Conservation (phyloP, 1,284 basidiomycete genomes). For the Rhodotorula sp. region DNA sequence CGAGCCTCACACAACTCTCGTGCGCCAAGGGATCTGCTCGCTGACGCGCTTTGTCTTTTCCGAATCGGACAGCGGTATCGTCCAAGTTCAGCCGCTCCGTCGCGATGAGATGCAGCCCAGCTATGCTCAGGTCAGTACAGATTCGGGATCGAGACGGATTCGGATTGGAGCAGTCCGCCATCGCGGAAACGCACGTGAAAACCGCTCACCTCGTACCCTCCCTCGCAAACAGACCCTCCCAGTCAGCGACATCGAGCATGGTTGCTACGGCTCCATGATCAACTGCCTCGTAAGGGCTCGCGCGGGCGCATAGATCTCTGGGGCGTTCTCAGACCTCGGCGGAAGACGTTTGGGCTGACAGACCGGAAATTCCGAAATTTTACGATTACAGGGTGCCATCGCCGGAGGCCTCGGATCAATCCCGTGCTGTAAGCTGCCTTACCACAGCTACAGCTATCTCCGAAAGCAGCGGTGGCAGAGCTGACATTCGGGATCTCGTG, state of each 20-base stretch:
- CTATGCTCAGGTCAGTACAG: constrained; percentile 77
- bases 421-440: constrained; percentile 53
- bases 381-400: constrained; percentile 42
- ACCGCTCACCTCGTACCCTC: constrained; percentile 2
- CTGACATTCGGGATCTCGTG: too few relatives aligned
- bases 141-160: too few relatives aligned
- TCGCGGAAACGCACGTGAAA: background rate
- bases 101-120: constrained; percentile 58
- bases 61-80: constrained; percentile 14
- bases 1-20: background rate
- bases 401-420: constrained; percentile 63
- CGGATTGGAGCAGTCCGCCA: too few relatives aligned
- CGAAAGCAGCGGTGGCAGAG: background rate
- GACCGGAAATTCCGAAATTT: too few relatives aligned
- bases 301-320: too few relatives aligned
- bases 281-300: constrained; percentile 53
- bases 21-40: background rate
- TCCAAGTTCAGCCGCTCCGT: constrained; percentile 33
- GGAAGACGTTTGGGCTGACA: background rate
- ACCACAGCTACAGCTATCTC: background rate
- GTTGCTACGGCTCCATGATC: constrained; percentile 77
- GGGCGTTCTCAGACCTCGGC: too few relatives aligned
- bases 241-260: constrained; percentile 61
- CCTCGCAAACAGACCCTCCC: constrained; percentile 15
- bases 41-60: background rate